Percentiles rank a stretch among this genome's conserved stretches.
Conservation (phyloP, 768 basidiomycete genomes). For the Rhodocollybia butyracea region DNA sequence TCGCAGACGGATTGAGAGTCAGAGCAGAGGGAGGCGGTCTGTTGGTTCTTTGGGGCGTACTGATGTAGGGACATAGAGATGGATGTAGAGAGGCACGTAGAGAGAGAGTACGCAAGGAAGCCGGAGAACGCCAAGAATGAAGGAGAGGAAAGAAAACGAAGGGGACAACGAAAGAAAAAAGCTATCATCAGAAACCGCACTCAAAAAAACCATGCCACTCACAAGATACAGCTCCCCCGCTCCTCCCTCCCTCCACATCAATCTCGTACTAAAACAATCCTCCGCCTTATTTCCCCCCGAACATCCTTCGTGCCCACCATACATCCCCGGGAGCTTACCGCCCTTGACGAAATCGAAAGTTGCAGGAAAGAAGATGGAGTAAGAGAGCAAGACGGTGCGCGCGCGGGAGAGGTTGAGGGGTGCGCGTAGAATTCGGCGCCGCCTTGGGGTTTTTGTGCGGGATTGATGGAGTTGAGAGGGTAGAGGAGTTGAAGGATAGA, state of each 20-base stretch:
- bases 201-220: conserved; percentile 35
- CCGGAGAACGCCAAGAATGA: background rate
- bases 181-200: too few species aligned
- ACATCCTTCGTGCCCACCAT: conserved; percentile 62
- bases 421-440: conserved; percentile 68
- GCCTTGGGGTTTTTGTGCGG: conserved; percentile 61
- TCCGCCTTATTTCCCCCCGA: conserved; percentile 72
- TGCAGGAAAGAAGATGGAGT: conserved; percentile 73
- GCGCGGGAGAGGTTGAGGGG: conserved; percentile 42
- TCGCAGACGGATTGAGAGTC: conserved; percentile 64
- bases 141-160: background rate
- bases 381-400: conserved; percentile 53
- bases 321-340: conserved; percentile 84
- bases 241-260: conserved; percentile 79
- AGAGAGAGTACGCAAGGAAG: background rate
- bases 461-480: conserved; percentile 68
- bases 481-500: conserved; percentile 63
- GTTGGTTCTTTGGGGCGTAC: conserved; percentile 77
- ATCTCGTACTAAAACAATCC: conserved; percentile 76
- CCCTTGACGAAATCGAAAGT: conserved; percentile 78
- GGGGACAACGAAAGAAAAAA: too few species aligned
- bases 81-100: background rate
- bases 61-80: conserved; percentile 19
- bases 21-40: conserved; percentile 55
- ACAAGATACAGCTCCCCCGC: conserved; percentile 76